Base-by-base conservation (phyloP, 331 rosid species). In the Malus hybrid region DNA sequence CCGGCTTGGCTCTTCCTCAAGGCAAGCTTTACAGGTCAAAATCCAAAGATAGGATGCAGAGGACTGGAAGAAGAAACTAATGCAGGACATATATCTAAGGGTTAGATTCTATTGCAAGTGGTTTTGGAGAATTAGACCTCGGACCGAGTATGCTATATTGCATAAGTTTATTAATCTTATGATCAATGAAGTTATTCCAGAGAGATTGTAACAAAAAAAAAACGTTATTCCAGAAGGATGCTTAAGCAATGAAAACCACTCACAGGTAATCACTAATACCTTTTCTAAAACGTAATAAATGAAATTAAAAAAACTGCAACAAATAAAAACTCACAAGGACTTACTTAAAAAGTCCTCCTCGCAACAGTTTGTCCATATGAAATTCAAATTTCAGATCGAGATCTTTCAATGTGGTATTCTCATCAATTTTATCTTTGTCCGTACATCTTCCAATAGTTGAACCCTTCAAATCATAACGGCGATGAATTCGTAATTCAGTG, bases 381-480 rank as follows among this genome's bases (percentile, higher is more conserved):
- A 90, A 93, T 73, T 88, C 89, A 78, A 87, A 93, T 16, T 77
- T 58, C 62, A 93, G 82, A 86, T 93, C 96, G 44, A 82, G 88
- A 80, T 93, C 97, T 87, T 93, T 93, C 85, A 90, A 68, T 64
- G 97, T 93, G 66, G 92, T 83, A 85, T 75, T 86, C 77, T 78
- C 84, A 33, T 70, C 71, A 66, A 76, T 73, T 83, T 93, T 88
- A 63, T 86, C 90, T 72, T 28, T 72, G 24, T 79, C 55, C 12
- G 97, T 90, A 70, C 20, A 53, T 87, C 97, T 93, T 81, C 97
- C 97, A 44, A 81, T 80, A 58, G 94, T 74, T 78, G 97, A 93
- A 19, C 97, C 97, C 76, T 93, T 93, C 79, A 93, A 83, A 83
- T 93, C 97, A 80, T 88, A 93, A 30, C 88, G 92, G 15, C 87